Conservation (phyloP, 1,139 yeast species). For the Suhomyces coccinellae region DNA sequence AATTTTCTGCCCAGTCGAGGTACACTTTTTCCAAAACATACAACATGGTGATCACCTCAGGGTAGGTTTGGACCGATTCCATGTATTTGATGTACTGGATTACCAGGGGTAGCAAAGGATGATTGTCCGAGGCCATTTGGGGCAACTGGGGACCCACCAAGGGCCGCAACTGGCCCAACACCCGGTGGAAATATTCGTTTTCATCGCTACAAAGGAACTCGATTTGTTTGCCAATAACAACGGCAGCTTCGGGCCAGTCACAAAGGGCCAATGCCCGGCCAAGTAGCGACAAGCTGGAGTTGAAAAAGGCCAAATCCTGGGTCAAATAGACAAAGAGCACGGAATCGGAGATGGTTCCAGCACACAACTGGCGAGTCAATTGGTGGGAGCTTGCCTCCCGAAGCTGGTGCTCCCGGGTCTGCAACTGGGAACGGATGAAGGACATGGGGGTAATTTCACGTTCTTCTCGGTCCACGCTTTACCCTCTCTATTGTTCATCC, state of each 20-base stretch:
- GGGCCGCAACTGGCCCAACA: slow-evolving; percentile 33
- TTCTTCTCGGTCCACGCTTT: too few species aligned
- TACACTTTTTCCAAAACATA: slow-evolving; percentile 54
- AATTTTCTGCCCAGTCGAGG: slow-evolving; percentile 49
- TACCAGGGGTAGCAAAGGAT: slow-evolving; percentile 33
- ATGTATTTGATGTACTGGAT: slow-evolving; percentile 39
- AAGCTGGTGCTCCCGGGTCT: slow-evolving; percentile 25
- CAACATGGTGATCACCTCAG: slow-evolving; percentile 45
- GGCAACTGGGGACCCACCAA: slow-evolving; percentile 19
- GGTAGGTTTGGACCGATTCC: slow-evolving; percentile 35
- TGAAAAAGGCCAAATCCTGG: slow-evolving; percentile 53
- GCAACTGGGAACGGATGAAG: slow-evolving; percentile 13
- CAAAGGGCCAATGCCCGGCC: slow-evolving; percentile 49
- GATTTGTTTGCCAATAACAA: slow-evolving; percentile 48
- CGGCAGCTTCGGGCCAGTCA: slow-evolving; percentile 36
- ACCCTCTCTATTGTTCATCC: too few species aligned
- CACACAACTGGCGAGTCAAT: slow-evolving; percentile 48
- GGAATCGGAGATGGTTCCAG: slow-evolving; percentile 44
- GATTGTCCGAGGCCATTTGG: slow-evolving; percentile 18
- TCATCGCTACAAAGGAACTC: slow-evolving; percentile 52
- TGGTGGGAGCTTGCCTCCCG: slow-evolving; percentile 39
- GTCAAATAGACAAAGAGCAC: slow-evolving; percentile 45
- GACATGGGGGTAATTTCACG: slow-evolving; percentile 4
- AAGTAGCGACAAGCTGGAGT: slow-evolving; percentile 41
- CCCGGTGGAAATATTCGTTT: slow-evolving; percentile 45